Evolutionary conservation across 2,329 filamentous ascomycete species (phyloP), one percentile per base, ranked within the genome.

Genomic region (Pseudogymnoascus sp.): DNA sequence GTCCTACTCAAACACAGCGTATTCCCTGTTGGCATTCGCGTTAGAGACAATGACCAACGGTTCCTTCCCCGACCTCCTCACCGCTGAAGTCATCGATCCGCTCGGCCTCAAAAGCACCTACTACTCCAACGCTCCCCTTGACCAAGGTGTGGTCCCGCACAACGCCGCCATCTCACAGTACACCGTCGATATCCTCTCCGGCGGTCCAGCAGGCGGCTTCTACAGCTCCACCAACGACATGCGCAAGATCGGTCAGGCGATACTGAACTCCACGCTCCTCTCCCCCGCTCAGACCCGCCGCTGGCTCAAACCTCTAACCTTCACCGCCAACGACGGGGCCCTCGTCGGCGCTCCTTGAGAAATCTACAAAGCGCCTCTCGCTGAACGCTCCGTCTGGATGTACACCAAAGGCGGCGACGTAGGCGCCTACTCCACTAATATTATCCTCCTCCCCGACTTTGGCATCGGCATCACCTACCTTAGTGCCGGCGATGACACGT

Each of bases 361-460:
- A 60, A 71, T 72, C 23, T 61, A 64, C 25, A 61, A 69, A 6
- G 60, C 63, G 5, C 16, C 64, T 10, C 46, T 67, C 10, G 37
- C 62, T 28, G 28, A 61, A 40, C 66, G 66, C 21, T 59, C 71
- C 3, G 67, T 73, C 6, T 74, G 77, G 65, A 12, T 78, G 1
- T 79, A 78, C 64, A 75, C 75, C 28, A 80, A 82, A 67, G 68
- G 72, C 1, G 77, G 79, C 5, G 73, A 78, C 64, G 70, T 78
- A 8, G 74, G 76, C 25, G 66, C 68, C 38, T 80, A 78, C 64
- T 73, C 72, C 16, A 71, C 73, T 1, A 70, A 75, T 7, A 62
- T 81, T 0, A 73, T 73, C 1, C 68, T 81, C 4, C 65, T 80
- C 2, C 78, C 77, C 0, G 78, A 80, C 64, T 78, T 74, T 59